phyloP scores from a whole-genome alignment of 768 basidiomycete species.

The Tylopilus vinaceipallidus region DNA sequence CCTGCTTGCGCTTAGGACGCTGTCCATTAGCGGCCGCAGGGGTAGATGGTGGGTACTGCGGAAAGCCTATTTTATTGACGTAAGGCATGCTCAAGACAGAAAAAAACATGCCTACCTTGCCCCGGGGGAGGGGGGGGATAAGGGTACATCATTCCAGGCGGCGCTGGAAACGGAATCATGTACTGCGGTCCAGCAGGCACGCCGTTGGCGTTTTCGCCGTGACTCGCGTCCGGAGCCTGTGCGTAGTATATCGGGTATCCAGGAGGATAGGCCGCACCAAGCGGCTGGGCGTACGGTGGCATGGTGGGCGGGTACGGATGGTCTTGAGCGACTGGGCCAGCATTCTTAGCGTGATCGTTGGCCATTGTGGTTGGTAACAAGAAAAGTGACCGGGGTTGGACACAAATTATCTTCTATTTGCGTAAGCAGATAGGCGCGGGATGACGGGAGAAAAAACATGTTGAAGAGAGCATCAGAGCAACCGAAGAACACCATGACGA shows the following conservation, averaged over 20 bases:
- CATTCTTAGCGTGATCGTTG: slow-evolving; percentile 34
- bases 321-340: slow-evolving; percentile 38
- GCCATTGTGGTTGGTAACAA: slow-evolving; percentile 27
- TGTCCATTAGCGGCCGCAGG: slow-evolving; percentile 24
- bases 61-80: slow-evolving; percentile 28
- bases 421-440: slow-evolving; percentile 32
- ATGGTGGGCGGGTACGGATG: slow-evolving; percentile 27
- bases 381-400: slow-evolving; percentile 24
- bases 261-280: slow-evolving; percentile 30
- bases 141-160: slow-evolving; percentile 44
- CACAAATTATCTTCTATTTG: slow-evolving; percentile 28
- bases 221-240: slow-evolving; percentile 25
- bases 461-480: slow-evolving; percentile 7
- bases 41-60: slow-evolving; percentile 29
- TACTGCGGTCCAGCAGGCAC: slow-evolving; percentile 31
- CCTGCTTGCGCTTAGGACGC: slow-evolving; percentile 50
- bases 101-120: slow-evolving; percentile 31
- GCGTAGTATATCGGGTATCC: slow-evolving; percentile 35
- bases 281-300: slow-evolving; percentile 27
- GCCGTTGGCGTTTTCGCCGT: slow-evolving; percentile 35
- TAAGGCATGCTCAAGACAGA: slow-evolving; percentile 1
- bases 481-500: slow-evolving; percentile 1
- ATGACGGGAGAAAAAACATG: slow-evolving; percentile 20
- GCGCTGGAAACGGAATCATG: slow-evolving; percentile 37
- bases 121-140: slow-evolving; percentile 40